A percentile compares a stretch with the other conserved stretches of the same genome.
These are phyloP conservation scores for Acanthamoeba triangularis DNA, from an alignment of 208 protist species.

Conservation along the genomic window DNA sequence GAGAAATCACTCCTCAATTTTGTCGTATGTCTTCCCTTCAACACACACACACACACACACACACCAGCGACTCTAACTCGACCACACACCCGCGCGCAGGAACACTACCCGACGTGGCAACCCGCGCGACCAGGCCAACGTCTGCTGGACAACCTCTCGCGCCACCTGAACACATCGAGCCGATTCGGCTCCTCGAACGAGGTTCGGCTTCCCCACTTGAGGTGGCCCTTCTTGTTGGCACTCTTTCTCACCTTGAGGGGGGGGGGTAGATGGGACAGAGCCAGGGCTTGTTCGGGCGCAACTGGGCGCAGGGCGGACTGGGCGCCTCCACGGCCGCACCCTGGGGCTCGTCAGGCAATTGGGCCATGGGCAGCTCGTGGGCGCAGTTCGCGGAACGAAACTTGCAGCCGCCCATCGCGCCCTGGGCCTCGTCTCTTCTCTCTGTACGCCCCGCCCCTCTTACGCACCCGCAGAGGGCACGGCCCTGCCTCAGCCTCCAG, in stretches of 20 bases:
- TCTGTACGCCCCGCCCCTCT: neutral
- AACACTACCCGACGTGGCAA: conserved; percentile 40
- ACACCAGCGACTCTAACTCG: neutral
- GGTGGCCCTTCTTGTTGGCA: neutral
- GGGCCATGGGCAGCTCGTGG: conserved; percentile 15
- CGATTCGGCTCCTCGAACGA: neutral
- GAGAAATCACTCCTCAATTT: conserved; percentile 63
- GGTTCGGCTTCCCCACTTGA: neutral
- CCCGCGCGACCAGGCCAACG: conserved; percentile 34
- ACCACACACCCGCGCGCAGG: neutral
- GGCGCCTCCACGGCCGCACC: neutral
- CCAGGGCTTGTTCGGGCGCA: neutral
- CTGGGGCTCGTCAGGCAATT: neutral
- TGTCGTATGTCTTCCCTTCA: neutral
- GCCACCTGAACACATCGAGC: neutral
- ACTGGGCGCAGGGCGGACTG: neutral
- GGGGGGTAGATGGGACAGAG: neutral
- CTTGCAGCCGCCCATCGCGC: neutral
- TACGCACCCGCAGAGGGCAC: neutral
- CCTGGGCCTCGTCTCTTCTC: conserved; percentile 24
- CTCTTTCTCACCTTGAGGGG: neutral
- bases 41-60: neutral
- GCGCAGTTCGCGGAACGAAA: conserved; percentile 20
- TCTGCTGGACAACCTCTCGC: conserved; percentile 15
- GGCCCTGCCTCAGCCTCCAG: neutral